Evolutionary conservation across 805 yeast species (phyloP), one percentile per base, ranked within the genome.

Genomic region (Candida dajiaensis): DNA sequence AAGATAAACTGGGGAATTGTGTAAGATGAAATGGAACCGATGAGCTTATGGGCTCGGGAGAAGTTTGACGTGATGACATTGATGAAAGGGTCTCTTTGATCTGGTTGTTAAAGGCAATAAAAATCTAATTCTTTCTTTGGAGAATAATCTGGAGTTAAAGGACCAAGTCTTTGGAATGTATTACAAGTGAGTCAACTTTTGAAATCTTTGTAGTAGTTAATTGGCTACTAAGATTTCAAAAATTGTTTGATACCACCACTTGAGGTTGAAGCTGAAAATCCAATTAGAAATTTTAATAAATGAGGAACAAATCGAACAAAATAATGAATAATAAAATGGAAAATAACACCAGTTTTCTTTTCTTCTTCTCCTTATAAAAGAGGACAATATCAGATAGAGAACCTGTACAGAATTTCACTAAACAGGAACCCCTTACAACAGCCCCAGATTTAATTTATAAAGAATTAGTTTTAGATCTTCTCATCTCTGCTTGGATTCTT

Each of bases 1-100:
- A 21, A 0, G 60, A 43, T 10, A 40, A 7, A 33, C 33, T 42
- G 9, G 38, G 41, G 15, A 29, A 39, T 25, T 42, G 38, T n/a
- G 43, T 38, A 10, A 48, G 40, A 20, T 25, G n/a, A 3, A 19
- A 11, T 19, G 39, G 19, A 11, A 20, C 11, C 3, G 23, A 19
- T 36, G 39, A 19, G n/a, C 9, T 7, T 7, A n/a, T 13, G 3
- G 39, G n/a, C 39, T 36, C 39, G 5, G 39, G 39, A 6, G 39
- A 36, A 19, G 16, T 20, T 19, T 36, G 39, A 36, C 25, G 25
- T 36, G 39, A 36, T 36, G 39, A 36, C 39, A 36, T 36, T 13
- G 18, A 22, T 22, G 8, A n/a, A n/a, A n/a, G n/a, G n/a, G n/a
- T n/a, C n/a, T n/a, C n/a, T n/a, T n/a, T n/a, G n/a, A n/a, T n/a